Conservation (phyloP, 1,139 yeast species). For the Lodderomyces parapsilosis region DNA sequence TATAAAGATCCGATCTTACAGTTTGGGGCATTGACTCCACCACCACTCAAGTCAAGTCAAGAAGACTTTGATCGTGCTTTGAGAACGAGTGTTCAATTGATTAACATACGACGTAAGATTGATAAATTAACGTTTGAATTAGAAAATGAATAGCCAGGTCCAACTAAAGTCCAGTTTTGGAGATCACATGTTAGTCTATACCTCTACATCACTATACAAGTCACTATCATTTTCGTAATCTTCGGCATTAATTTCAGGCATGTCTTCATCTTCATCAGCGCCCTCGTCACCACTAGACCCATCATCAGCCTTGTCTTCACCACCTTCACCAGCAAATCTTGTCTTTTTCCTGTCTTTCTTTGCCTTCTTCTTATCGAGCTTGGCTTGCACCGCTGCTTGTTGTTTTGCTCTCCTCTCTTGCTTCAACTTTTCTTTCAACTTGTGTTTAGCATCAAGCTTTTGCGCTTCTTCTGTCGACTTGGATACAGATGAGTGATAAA, state of each 20-base stretch:
- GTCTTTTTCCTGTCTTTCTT: conserved; percentile 73
- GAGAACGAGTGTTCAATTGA: conserved; percentile 23
- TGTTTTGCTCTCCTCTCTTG: conserved; percentile 76
- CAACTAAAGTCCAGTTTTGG: too few species aligned
- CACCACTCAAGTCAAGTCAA: conserved; percentile 45
- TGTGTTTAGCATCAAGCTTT: conserved; percentile 67
- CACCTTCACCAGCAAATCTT: conserved; percentile 41
- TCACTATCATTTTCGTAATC: conserved; percentile 52
- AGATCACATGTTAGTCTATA: conserved; percentile 6
- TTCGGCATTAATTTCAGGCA: conserved; percentile 37
- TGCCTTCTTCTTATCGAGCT: conserved; percentile 70
- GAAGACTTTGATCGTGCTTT: conserved; percentile 31
- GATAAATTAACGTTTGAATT: conserved; percentile 17
- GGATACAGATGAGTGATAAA: conserved; percentile 70
- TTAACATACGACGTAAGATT: conserved; percentile 27
- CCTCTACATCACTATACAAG: conserved; percentile 44
- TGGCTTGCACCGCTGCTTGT: conserved; percentile 72
- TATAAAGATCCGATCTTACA: conserved; percentile 43
- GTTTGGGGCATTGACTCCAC: conserved; percentile 49
- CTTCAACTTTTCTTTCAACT: conserved; percentile 58
- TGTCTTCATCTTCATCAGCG: conserved; percentile 17
- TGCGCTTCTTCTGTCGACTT: conserved; percentile 63
- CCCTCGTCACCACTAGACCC: conserved; percentile 11
- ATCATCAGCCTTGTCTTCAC: conserved; percentile 21
- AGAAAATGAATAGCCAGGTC: conserved; percentile 11